phyloP scores from a whole-genome alignment of 495 filamentous ascomycete genomes.

The Podospora pseudocomata region DNA sequence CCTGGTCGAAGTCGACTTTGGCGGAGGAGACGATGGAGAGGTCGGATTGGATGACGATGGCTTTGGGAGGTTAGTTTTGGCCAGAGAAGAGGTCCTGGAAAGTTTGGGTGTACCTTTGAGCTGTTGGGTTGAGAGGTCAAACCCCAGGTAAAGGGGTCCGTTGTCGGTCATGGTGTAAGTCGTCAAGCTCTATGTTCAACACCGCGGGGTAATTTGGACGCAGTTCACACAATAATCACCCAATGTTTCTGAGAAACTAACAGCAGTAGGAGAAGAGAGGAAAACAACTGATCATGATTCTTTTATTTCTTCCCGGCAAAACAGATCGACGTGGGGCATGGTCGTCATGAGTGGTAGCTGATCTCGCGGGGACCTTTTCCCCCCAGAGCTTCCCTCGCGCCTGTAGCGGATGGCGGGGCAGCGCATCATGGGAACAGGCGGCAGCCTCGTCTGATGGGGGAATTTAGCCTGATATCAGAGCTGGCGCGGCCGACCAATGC shows the following conservation, averaged over 20 bases:
- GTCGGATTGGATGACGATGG: constrained; percentile 73
- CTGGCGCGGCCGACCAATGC: constrained; percentile 23
- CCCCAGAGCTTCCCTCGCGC: not conserved
- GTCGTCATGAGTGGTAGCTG: constrained; percentile 12
- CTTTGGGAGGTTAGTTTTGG: constrained; percentile 34
- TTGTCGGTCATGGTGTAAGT: constrained; percentile 41
- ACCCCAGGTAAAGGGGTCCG: constrained; percentile 77
- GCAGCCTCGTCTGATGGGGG: constrained; percentile 24
- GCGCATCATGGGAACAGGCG: constrained; percentile 12
- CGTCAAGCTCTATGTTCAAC: not conserved
- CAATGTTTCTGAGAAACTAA: not conserved
- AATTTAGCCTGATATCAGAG: constrained; percentile 27
- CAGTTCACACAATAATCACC: not conserved
- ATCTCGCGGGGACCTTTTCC: not conserved
- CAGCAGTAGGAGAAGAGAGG: not conserved
- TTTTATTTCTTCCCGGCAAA: constrained; percentile 1
- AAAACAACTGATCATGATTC: constrained; percentile 1
- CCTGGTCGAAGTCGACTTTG: constrained; percentile 69
- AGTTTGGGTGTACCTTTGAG: constrained; percentile 65
- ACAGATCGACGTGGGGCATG: constrained; percentile 10
- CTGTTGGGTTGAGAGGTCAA: constrained; percentile 95
- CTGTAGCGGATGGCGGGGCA: not conserved
- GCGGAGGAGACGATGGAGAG: constrained; percentile 72
- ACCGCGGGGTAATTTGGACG: not conserved
- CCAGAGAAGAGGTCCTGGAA: not conserved